Evolutionary conservation across 768 basidiomycete species (phyloP), one percentile per base, ranked within the genome.

Genomic region (Boletus vermiculosoides): DNA sequence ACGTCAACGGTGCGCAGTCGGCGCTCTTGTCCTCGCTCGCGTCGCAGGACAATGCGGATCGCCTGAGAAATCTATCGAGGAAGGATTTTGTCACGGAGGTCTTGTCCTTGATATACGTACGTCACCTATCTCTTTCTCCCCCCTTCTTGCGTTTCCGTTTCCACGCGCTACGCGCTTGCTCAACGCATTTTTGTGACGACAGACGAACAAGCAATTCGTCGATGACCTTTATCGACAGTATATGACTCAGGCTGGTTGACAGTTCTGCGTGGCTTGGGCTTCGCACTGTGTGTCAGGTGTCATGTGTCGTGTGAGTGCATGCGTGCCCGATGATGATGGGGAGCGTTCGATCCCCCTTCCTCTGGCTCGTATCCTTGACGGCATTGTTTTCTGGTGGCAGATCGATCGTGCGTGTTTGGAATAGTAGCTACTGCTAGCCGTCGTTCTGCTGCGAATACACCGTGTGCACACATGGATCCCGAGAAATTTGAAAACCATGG

Each of bases 201-300:
- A 89, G 87, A 87, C 80, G 52, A 83, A 89, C 73, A 77, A 81
- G 61, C 71, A 76, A 16, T 90, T 89, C 63, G 85, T 85, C 56
- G 85, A 90, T 60, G 71, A 74, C 39, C 76, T 87, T 45, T 86
- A 78, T 74, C 76, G 74, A 56, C 80, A 82, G 44, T 88, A 86
- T 67, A 56, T 68, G 52, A 56, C 69, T 18, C 58, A 49, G 45
- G 45, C 41, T 15, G 50, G 40, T 30, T 68, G 56, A 69, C 3
- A 10, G 5, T 2, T 4, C 23, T n/a, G 34, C 16, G 23, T 16
- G 16, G 23, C 34, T 45, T 23, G 45, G 48, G 34, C 28, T 52
- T n/a, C 40, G 44, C 16, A 16, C n/a, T n/a, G n/a, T 25, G 57
- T 41, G 44, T 30, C 34, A 6, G 18, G 18, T 34, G 16, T 50